These are phyloP conservation scores for Aspergillus conjunctus DNA, from an alignment of 495 filamentous ascomycete genomes.

Conservation along the genomic window DNA sequence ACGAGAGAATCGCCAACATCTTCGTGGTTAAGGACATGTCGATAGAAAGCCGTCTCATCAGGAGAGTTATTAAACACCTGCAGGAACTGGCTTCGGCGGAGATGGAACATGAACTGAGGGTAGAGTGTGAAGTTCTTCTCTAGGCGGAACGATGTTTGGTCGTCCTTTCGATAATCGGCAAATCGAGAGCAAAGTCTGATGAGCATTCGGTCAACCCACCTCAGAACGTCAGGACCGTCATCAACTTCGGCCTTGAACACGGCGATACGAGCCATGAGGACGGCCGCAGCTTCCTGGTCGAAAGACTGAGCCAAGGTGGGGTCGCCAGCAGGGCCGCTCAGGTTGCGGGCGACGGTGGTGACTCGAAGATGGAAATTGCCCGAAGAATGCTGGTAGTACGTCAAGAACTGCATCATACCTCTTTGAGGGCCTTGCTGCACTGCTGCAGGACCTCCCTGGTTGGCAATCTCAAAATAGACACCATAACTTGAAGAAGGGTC, in stretches of 20 bases:
- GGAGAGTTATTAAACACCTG: slow-evolving; percentile 99
- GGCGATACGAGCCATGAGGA: slow-evolving; percentile 97
- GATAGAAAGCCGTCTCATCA: slow-evolving; percentile 97
- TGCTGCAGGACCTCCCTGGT: slow-evolving; percentile 84
- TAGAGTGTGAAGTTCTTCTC: slow-evolving; percentile 99
- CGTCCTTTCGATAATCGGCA: slow-evolving; percentile 98
- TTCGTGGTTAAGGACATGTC: slow-evolving; percentile 95
- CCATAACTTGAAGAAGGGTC: slow-evolving; percentile 92
- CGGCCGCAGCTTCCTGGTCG: slow-evolving; percentile 96
- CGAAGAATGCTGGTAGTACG: slow-evolving; percentile 97
- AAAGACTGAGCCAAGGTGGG: slow-evolving; percentile 98
- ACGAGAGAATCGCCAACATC: slow-evolving; percentile 96
- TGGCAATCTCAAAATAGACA: slow-evolving; percentile 96
- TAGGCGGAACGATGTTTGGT: slow-evolving; percentile 94
- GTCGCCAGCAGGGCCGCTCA: slow-evolving; percentile 94
- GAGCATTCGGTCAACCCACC: slow-evolving; percentile 99
- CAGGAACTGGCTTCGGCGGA: slow-evolving; percentile 94
- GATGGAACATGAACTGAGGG: slow-evolving; percentile 99
- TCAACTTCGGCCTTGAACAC: slow-evolving; percentile 99
- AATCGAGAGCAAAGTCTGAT: slow-evolving; percentile 96
- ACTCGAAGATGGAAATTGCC: slow-evolving; percentile 95
- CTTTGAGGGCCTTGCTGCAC: slow-evolving; percentile 85
- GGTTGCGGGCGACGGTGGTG: slow-evolving; percentile 87
- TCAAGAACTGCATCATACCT: slow-evolving; percentile 98
- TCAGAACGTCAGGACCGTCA: slow-evolving; percentile 96